A percentile compares a stretch with the other conserved stretches of the same genome.
Conservation (phyloP, 2,329 filamentous ascomycete species). For the Cladorrhinum sp. region DNA sequence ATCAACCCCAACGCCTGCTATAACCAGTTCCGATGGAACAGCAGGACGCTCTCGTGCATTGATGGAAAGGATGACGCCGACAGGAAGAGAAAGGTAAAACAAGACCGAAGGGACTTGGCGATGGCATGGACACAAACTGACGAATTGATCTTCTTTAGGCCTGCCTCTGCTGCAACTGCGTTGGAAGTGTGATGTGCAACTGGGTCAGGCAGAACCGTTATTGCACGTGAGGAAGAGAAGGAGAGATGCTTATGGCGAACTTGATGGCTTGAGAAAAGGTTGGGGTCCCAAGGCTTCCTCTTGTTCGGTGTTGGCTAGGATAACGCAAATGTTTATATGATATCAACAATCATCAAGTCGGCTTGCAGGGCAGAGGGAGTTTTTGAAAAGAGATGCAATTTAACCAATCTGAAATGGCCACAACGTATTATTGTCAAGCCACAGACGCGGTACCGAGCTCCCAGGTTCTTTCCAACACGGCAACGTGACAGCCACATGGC, state of each 20-base stretch:
- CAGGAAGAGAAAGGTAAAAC: constrained; percentile 32
- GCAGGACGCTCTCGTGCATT: constrained; percentile 37
- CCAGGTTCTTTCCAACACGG: background rate
- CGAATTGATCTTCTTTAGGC: constrained; percentile 25
- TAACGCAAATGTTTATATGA: too few species aligned
- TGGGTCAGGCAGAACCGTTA: constrained; percentile 34
- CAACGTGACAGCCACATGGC: background rate
- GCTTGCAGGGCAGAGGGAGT: too few species aligned
- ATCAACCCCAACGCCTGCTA: constrained; percentile 41
- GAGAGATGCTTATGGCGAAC: too few species aligned
- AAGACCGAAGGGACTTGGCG: background rate
- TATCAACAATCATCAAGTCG: too few species aligned
- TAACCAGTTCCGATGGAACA: constrained; percentile 37
- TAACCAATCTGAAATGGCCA: too few species aligned
- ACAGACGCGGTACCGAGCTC: too few species aligned
- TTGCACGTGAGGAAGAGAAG: constrained; percentile 2
- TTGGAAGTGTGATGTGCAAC: constrained; percentile 36
- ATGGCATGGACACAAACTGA: background rate
- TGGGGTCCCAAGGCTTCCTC: background rate
- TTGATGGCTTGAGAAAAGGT: background rate
- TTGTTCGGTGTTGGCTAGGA: too few species aligned
- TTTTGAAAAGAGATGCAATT: too few species aligned
- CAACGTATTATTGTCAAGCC: too few species aligned
- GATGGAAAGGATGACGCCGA: constrained; percentile 35
- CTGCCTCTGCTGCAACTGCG: constrained; percentile 38